Base-by-base conservation (phyloP, 2,329 filamentous ascomycete species). In the Diaporthe citriasiana region DNA sequence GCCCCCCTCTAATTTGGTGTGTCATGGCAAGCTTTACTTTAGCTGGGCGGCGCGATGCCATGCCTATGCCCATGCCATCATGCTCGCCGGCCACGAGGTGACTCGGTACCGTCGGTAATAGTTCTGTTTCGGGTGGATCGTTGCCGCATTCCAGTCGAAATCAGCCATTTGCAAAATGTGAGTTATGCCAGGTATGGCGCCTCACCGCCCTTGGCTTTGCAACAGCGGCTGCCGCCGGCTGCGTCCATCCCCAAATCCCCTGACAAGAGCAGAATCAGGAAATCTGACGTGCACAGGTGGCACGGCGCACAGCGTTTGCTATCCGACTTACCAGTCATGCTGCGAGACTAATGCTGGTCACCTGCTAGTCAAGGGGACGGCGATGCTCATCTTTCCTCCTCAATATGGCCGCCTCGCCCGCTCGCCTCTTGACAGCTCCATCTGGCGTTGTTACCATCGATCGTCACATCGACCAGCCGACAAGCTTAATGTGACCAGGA, bases 221-320 rank as follows among this genome's bases (percentile, higher is more conserved):
- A 19, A 27, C n/a, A 60, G 42, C 45, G 38, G 69, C 33, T 60
- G 47, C 25, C 45, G 45, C 56, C 57, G 57, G 56, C 69, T 71
- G 69, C 69, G 27, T 63, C 33, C 45, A 51, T 51, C 33, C 47
- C 45, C 47, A 50, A 51, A 42, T 42, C 19, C 56, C 56, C 69
- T 53, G 69, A 53, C 45, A 40, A 22, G 56, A 63, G 35, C 57
- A 71, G 56, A 63, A 53, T 55, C 70, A 63, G 66, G 56, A 53
- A 71, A 71, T 63, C 56, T 71, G 56, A 53, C 69, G 63, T 55
- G 56, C 70, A 71, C 70, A 63, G 35, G 70, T 71, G 70, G 56
- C 56, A 71, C 70, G 59, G 57, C 33, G 70, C 56, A 71, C 70
- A 60, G 70, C 59, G 27, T 71, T 55, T 63, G 70, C 33, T n/a